Conservation (phyloP, 2,329 filamentous ascomycete species). For the Neopestalotiopsis clavispora region DNA sequence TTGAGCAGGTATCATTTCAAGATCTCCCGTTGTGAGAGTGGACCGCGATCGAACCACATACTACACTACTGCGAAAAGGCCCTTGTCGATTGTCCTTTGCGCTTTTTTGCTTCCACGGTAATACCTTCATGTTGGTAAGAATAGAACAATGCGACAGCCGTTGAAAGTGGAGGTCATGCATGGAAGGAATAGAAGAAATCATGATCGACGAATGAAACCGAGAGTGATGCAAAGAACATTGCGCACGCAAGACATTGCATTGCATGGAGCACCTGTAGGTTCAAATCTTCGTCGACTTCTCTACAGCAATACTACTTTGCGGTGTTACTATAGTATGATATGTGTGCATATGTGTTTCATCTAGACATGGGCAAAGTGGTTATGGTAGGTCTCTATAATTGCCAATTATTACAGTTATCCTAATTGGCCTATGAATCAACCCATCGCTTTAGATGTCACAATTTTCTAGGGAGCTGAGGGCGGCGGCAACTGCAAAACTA, state of each 20-base stretch:
- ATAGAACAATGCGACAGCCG: not conserved
- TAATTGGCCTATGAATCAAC: no score
- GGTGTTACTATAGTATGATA: no score
- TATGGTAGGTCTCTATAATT: not conserved
- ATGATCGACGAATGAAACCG: not conserved
- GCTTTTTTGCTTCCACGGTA: not conserved
- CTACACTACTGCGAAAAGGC: no score
- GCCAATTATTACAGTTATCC: no score
- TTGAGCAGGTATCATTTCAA: not conserved
- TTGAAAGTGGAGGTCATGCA: not conserved
- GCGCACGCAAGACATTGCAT: not conserved
- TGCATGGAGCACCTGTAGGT: not conserved
- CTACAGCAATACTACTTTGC: no score
- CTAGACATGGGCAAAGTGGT: no score
- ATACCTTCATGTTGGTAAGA: not conserved
- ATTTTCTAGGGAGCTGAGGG: no score
- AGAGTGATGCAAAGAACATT: not conserved
- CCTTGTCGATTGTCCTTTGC: not conserved
- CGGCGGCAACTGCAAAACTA: no score
- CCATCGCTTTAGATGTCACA: no score
- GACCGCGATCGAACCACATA: not conserved
- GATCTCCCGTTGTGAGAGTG: not conserved
- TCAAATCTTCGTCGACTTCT: not conserved
- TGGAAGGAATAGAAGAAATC: not conserved
- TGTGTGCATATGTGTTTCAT: not conserved